Percentiles rank a stretch among this genome's conserved stretches.
phyloP scores from a whole-genome alignment of 345 rosid species.

The Hibiscus trionum region DNA sequence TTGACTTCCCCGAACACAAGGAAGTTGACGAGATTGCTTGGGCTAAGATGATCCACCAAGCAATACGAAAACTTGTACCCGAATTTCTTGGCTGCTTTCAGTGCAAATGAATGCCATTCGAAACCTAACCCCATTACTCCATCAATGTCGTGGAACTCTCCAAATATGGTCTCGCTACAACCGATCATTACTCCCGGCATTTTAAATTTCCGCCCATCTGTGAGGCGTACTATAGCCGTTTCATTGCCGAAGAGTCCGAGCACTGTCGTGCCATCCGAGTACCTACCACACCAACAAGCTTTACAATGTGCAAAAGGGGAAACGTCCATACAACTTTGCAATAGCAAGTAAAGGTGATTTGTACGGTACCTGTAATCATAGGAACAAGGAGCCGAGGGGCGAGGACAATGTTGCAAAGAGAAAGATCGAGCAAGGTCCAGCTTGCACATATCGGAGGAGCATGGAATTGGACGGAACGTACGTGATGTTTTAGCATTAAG shows the following conservation, averaged over 20 bases:
- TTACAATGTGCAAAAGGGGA: neutral
- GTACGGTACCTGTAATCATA: slow-evolving; percentile 17
- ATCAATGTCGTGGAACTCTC: neutral
- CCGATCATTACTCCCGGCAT: slow-evolving; percentile 17
- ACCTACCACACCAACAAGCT: slow-evolving; percentile 9
- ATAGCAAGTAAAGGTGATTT: neutral
- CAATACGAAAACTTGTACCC: slow-evolving; percentile 30
- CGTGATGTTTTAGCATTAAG: slow-evolving; percentile 9
- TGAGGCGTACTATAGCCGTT: slow-evolving; percentile 12
- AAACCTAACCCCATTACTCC: slow-evolving; percentile 28
- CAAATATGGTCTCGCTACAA: slow-evolving; percentile 4
- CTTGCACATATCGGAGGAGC: slow-evolving; percentile 9
- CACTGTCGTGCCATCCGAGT: slow-evolving; percentile 5
- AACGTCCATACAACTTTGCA: neutral
- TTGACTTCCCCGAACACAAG: slow-evolving; percentile 15
- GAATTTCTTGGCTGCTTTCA: slow-evolving; percentile 8
- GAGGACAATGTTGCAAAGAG: slow-evolving; percentile 12
- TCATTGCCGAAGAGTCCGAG: slow-evolving; percentile 21
- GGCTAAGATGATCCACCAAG: slow-evolving; percentile 27
- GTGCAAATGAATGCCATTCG: slow-evolving; percentile 14
- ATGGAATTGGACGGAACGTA: slow-evolving; percentile 22
- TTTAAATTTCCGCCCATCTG: neutral
- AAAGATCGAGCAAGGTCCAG: neutral
- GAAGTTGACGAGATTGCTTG: slow-evolving; percentile 12
- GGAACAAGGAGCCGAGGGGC: slow-evolving; percentile 12